A percentile compares a stretch with the other conserved stretches of the same genome.
Evolutionary conservation across 768 basidiomycete species (phyloP).

Genomic region (Phanerodontia chrysosporium): DNA sequence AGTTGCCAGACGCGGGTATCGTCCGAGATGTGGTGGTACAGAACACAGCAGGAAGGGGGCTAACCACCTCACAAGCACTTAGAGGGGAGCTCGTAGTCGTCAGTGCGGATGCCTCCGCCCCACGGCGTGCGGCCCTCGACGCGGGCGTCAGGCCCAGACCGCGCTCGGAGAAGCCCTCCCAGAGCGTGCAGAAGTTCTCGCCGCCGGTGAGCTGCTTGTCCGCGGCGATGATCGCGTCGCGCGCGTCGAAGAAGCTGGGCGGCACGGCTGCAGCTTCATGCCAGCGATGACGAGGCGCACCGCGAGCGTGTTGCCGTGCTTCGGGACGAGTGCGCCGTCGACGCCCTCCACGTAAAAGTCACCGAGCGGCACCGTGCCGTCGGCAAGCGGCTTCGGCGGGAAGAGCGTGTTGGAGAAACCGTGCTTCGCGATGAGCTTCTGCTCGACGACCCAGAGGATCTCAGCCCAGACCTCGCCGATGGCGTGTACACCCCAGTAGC

Average conservation of each 20-base stretch:
- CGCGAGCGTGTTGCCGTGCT: constrained; percentile 85
- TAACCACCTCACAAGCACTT: neutral
- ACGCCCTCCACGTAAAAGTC: constrained; percentile 66
- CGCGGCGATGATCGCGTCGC: constrained; percentile 87
- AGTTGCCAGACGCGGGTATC: neutral
- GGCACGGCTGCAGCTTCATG: constrained; percentile 95
- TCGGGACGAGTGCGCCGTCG: constrained; percentile 62
- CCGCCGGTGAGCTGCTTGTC: constrained; percentile 88
- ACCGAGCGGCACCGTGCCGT: constrained; percentile 60
- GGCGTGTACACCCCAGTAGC: constrained; percentile 91
- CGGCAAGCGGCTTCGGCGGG: constrained; percentile 66
- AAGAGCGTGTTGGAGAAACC: constrained; percentile 76
- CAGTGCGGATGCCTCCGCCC: constrained; percentile 84
- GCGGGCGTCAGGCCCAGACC: constrained; percentile 78
- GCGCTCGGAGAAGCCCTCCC: constrained; percentile 78
- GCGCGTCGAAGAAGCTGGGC: constrained; percentile 89
- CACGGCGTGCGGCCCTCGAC: constrained; percentile 81
- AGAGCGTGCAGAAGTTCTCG: constrained; percentile 86
- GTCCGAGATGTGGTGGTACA: neutral
- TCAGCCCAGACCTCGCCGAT: constrained; percentile 96
- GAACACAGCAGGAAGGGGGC: neutral
- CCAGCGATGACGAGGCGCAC: constrained; percentile 83
- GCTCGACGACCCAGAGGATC: constrained; percentile 78
- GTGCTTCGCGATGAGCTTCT: constrained; percentile 74
- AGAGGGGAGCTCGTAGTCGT: constrained; percentile 31